phyloP scores from a whole-genome alignment of 768 basidiomycete species.

The Psilocybe tampanensis region DNA sequence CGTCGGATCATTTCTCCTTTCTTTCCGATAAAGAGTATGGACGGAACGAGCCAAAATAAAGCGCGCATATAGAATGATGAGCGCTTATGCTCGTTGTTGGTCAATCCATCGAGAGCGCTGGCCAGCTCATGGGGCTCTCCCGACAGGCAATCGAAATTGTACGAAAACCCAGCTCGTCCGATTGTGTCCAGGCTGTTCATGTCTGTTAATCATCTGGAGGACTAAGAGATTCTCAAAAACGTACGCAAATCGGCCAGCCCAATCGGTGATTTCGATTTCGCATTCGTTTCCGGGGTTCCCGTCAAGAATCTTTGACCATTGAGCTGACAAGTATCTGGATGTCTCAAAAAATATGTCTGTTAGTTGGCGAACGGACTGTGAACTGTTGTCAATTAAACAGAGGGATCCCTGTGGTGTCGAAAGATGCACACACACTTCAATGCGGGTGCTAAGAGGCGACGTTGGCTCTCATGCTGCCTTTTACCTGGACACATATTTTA shows the following conservation, averaged over 20 bases:
- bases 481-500: conserved; percentile 39
- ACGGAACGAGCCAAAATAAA: conserved; percentile 61
- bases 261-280: conserved; percentile 57
- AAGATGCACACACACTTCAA: conserved; percentile 44
- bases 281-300: conserved; percentile 36
- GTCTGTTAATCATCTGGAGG: background rate
- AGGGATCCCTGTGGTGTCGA: background rate
- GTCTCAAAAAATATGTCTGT: conserved; percentile 57
- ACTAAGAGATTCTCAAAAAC: too few relatives aligned
- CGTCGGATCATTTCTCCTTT: conserved; percentile 60
- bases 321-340: conserved; percentile 49
- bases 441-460: conserved; percentile 55
- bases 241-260: conserved; percentile 67
- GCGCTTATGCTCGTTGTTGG: conserved; percentile 59
- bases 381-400: conserved; percentile 23
- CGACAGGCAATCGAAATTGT: conserved; percentile 60
- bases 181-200: conserved; percentile 52
- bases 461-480: conserved; percentile 57
- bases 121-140: conserved; percentile 50
- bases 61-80: conserved; percentile 67
- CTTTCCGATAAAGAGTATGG: conserved; percentile 55
- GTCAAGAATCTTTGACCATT: conserved; percentile 53
- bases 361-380: conserved; percentile 55
- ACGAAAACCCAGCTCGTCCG: conserved; percentile 62
- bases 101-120: conserved; percentile 57